Conservation (phyloP, 192 early-diverging fungal genomes). For the Podila clonocystis region DNA sequence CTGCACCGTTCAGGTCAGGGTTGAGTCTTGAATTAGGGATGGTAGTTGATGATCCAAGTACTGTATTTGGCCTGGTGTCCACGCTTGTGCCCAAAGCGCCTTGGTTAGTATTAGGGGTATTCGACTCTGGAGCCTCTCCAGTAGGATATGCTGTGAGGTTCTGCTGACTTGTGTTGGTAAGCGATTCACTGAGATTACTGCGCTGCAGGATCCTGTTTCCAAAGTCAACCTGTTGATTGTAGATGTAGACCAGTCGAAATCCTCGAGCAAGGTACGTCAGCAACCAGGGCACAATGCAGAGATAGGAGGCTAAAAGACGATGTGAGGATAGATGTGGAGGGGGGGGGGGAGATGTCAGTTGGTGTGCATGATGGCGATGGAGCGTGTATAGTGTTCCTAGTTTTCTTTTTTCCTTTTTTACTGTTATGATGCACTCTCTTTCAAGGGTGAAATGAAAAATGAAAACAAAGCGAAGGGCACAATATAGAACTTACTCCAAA, state of each 20-base stretch:
- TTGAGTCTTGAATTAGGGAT: not conserved
- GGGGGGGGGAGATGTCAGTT: not conserved
- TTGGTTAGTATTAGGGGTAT: not conserved
- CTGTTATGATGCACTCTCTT: not conserved
- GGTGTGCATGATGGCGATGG: not conserved
- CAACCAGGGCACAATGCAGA: slow-evolving; percentile 44
- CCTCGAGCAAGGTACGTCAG: slow-evolving; percentile 43
- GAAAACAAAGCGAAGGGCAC: not conserved
- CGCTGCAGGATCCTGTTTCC: slow-evolving; percentile 20
- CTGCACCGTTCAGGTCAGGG: not conserved
- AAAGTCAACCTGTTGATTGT: slow-evolving; percentile 45
- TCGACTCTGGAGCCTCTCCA: too few species aligned
- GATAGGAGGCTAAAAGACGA: slow-evolving; percentile 22
- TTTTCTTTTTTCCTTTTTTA: not conserved
- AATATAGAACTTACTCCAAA: slow-evolving; percentile 40
- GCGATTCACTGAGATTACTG: not conserved
- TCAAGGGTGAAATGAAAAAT: not conserved
- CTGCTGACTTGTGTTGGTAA: not conserved
- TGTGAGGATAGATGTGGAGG: not conserved
- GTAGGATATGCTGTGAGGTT: not conserved
- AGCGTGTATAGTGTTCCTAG: not conserved
- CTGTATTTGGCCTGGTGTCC: not conserved
- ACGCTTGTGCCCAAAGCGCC: not conserved
- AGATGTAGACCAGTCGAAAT: slow-evolving; percentile 44
- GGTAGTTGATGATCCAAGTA: not conserved